Evolutionary conservation across 208 protist genomes (phyloP).

Genomic region (Leishmania gerbilli): DNA sequence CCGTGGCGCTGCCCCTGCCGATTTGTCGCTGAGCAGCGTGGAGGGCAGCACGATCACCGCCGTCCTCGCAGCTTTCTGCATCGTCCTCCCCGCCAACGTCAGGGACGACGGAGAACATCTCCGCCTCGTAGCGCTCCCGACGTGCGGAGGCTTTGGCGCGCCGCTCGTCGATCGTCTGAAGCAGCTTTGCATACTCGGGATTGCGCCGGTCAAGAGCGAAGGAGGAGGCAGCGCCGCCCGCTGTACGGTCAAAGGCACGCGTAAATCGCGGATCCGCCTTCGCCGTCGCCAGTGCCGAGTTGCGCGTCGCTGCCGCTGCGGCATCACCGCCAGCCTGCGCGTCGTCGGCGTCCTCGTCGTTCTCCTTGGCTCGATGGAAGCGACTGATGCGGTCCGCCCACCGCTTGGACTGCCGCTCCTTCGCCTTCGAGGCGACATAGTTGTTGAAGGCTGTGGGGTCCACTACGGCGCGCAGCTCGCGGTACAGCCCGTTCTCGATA

Average conservation of each 20-base stretch:
- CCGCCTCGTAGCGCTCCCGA: conserved; percentile 70
- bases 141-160: conserved; percentile 64
- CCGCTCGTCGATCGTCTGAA: conserved; percentile 81
- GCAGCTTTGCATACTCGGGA: conserved; percentile 83
- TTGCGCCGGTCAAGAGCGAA: conserved; percentile 79
- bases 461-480: conserved; percentile 83
- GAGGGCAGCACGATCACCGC: background rate
- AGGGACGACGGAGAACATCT: conserved; percentile 79
- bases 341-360: conserved; percentile 12
- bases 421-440: conserved; percentile 62
- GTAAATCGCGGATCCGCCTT: conserved; percentile 78
- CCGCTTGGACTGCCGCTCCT: conserved; percentile 57
- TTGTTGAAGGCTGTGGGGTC: conserved; percentile 93
- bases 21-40: background rate
- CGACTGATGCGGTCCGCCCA: conserved; percentile 86
- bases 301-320: background rate
- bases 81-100: conserved; percentile 35
- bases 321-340: background rate
- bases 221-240: conserved; percentile 39
- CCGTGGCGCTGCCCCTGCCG: background rate
- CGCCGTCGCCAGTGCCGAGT: conserved; percentile 40
- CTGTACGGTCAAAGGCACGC: conserved; percentile 52
- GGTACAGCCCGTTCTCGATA: conserved; percentile 94
- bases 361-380: conserved; percentile 57
- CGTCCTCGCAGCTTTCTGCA: background rate